A percentile compares a stretch with the other conserved stretches of the same genome.
Conservation (phyloP, 2,329 filamentous ascomycete genomes). For the Pezizomycotina sp. region DNA sequence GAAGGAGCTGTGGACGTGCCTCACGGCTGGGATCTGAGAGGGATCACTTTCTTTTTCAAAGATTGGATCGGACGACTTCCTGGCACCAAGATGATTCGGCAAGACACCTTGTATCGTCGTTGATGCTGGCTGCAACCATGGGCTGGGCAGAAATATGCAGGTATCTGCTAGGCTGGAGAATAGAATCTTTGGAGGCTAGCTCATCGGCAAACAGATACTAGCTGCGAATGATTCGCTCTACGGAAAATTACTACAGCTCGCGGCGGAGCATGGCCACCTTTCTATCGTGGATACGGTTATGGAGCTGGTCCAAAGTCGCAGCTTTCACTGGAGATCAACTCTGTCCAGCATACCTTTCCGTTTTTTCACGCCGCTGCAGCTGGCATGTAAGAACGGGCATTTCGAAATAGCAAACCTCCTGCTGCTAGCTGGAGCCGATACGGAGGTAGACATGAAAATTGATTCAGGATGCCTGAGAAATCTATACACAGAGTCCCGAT, state of each 20-base stretch:
- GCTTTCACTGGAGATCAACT: background rate
- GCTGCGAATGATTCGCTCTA: background rate
- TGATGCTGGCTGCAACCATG: too few species aligned
- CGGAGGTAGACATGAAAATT: background rate
- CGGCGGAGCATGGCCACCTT: constrained; percentile 4
- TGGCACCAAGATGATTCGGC: too few species aligned
- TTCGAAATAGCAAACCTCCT: constrained; percentile 5
- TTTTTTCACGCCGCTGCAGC: constrained; percentile 3
- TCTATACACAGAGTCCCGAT: constrained; percentile 2
- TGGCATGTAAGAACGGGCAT: constrained; percentile 5
- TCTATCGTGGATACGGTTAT: constrained; percentile 7
- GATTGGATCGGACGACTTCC: too few species aligned
- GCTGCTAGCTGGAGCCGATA: constrained; percentile 3
- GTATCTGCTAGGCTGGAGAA: too few species aligned
- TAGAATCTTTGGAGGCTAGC: too few species aligned
- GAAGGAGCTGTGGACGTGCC: too few species aligned
- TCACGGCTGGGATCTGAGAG: too few species aligned
- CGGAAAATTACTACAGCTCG: constrained; percentile 4
- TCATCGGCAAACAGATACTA: background rate
- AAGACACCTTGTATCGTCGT: too few species aligned
- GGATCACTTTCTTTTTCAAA: too few species aligned
- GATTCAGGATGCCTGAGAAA: too few species aligned
- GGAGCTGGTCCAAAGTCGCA: constrained; percentile 1
- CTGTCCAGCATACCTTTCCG: too few species aligned
- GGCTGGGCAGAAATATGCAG: too few species aligned